Base-by-base conservation (phyloP, 345 rosid species). In the Eucalyptus melliodora region DNA sequence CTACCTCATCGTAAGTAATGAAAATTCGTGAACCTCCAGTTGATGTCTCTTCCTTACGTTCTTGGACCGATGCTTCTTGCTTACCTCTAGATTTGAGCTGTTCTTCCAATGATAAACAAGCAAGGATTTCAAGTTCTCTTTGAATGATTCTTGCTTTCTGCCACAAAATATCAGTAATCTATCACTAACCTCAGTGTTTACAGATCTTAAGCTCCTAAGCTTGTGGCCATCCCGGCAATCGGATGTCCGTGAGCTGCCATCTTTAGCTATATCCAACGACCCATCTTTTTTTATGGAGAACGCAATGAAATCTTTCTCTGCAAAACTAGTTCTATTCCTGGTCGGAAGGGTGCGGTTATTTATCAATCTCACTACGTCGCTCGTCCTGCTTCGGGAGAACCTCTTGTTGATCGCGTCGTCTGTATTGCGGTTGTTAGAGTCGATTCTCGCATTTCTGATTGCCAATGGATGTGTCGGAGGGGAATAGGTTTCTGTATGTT, bases 261-360 rank as follows among this genome's bases (percentile, higher is more conserved):
- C 95, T 89, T 93, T 93, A 9, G 93, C 93, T 16, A 94, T 95
- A 45, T 95, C 94, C 44, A 95, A 93, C 13, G 93, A 95, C 45
- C 97, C 97, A 88, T 95, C 97, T 50, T 95, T 91, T 51, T 92
- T 92, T n/a, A 96, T 95, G 89, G 96, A 92, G 89, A 95, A 96
- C 49, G 94, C 97, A 59, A 95, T 93, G 86, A 91, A 95, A 16
- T 95, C 96, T 86, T 94, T 96, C 11, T 95, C 97, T 40, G 91
- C 91, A 44, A 88, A 92, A 87, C 88, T 91, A 6, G 90, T 21
- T 44, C 2, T 19, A 40, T 37, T 37, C 47, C 24, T 11, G 26
- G 45, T 89, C 91, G 88, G 45, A 87, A 13, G 14, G n/a, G 88
- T 15, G 45, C 7, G 30, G 4, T 16, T 34, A 55, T 15, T 40